Evolutionary conservation across 2,329 filamentous ascomycete species (phyloP).

Genomic region (Apiospora phragmitis): DNA sequence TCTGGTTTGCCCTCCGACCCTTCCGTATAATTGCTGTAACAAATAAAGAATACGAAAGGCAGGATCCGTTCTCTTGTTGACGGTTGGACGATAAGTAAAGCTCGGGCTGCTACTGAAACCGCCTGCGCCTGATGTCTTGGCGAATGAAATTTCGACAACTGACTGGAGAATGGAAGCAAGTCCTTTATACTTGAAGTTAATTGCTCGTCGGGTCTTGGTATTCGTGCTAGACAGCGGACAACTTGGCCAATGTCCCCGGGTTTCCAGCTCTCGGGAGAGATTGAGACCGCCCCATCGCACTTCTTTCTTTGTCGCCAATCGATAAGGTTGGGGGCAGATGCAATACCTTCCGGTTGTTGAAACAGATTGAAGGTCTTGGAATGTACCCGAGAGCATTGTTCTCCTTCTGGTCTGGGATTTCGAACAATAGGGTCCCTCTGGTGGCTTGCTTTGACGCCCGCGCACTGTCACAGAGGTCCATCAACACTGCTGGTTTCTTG

Average conservation of each 20-base stretch:
- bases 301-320: not conserved
- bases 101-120: slow-evolving; percentile 12
- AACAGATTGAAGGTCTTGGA: not conserved
- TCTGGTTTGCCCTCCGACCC: not conserved
- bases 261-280: not conserved
- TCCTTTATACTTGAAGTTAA: not conserved
- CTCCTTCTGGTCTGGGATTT: not conserved
- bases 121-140: slow-evolving; percentile 12
- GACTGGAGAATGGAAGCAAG: not conserved
- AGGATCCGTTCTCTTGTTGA: not conserved
- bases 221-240: slow-evolving; percentile 4
- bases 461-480: slow-evolving; percentile 7
- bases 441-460: not conserved
- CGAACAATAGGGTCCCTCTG: not conserved
- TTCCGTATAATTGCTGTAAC: too few relatives aligned
- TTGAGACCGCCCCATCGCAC: slow-evolving; percentile 7
- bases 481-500: not conserved
- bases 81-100: slow-evolving; percentile 9
- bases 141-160: slow-evolving; percentile 6
- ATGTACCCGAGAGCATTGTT: not conserved
- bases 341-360: not conserved
- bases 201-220: not conserved
- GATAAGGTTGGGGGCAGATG: slow-evolving; percentile 10
- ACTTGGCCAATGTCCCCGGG: slow-evolving; percentile 11
- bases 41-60: not conserved